A percentile compares a stretch with the other conserved stretches of the same genome.
Evolutionary conservation across 2,329 filamentous ascomycete genomes (phyloP).

Genomic region (Madurella fahalii): DNA sequence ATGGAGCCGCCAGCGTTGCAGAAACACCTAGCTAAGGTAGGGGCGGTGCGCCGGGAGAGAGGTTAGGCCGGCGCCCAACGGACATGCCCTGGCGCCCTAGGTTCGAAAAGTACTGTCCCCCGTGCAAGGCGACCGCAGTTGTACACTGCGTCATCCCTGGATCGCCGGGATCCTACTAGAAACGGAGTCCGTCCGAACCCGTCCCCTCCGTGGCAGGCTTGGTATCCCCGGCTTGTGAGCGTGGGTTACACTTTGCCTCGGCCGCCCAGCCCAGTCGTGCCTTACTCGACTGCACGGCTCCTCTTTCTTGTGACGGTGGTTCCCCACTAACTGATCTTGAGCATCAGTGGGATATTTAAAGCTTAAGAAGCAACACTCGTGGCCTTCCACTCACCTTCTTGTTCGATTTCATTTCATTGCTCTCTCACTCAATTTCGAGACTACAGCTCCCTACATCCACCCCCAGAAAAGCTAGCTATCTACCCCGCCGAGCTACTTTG

Average conservation of each 20-base stretch:
- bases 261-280: constrained; percentile 13
- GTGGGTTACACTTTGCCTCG: constrained; percentile 14
- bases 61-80: too few relatives aligned
- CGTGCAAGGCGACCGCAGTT: too few relatives aligned
- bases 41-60: too few relatives aligned
- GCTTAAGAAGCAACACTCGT: not conserved
- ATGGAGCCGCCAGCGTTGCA: too few relatives aligned
- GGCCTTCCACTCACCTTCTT: not conserved
- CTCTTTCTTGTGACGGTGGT: constrained; percentile 14
- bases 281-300: not conserved
- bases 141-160: constrained; percentile 4
- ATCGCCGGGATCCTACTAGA: constrained; percentile 1
- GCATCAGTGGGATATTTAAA: constrained; percentile 6
- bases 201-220: constrained; percentile 1
- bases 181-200: constrained; percentile 3
- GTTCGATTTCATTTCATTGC: not conserved
- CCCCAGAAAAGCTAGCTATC: not conserved
- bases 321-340: constrained; percentile 6
- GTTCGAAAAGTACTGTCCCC: too few relatives aligned
- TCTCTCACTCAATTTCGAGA: not conserved
- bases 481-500: constrained; percentile 1
- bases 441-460: not conserved
- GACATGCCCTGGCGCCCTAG: too few relatives aligned
- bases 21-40: too few relatives aligned
- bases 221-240: not conserved